Evolutionary conservation across 495 filamentous ascomycete species (phyloP), one percentile per base, ranked within the genome.

Genomic region (Hyaloscypha variabilis): DNA sequence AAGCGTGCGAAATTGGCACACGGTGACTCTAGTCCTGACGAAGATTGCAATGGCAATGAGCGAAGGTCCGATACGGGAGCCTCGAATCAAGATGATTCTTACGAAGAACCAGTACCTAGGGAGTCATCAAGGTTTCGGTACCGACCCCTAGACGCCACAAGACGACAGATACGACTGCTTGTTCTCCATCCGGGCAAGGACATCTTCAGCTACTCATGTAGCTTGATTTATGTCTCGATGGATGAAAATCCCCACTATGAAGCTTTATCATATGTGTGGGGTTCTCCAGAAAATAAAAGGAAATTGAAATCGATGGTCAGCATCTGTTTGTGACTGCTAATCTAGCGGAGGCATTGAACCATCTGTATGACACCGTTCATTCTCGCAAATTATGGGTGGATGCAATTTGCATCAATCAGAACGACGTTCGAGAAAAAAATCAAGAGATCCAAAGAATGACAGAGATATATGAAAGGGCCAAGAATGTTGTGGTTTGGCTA

Each of bases 261-360:
- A 55, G 72, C 76, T 6, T 64, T 79, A 24, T 79, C 77, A 14
- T 79, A 79, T 66, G 67, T 63, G 54, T 79, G 77, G 76, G 77
- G 77, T 3, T 64, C 72, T 42, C 28, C 65, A 13, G 53, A 25
- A 11, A 58, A 69, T 17, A 59, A 30, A 8, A 39, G 49, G 5
- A 29, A 8, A 39, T 39, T 2, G 71, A 77, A 24, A 69, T 75
- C 52, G 65, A 78, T 21, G 70, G 60, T 1, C 24, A 60, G 25
- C 13, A 13, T 3, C 60, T 78, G 10, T 49, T 24, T 0, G 61
- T 63, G 8, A 63, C 46, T 21, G 23, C 14, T 26, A 63, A 63
- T 63, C 61, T 63, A 17, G 39, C 28, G 19, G 30, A 56, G 17
- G 46, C 61, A 25, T 31, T 63, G 29, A 8, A 24, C 14, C 30